Conservation (phyloP, 2,329 filamentous ascomycete genomes). For the Neofusicoccum ribis region DNA sequence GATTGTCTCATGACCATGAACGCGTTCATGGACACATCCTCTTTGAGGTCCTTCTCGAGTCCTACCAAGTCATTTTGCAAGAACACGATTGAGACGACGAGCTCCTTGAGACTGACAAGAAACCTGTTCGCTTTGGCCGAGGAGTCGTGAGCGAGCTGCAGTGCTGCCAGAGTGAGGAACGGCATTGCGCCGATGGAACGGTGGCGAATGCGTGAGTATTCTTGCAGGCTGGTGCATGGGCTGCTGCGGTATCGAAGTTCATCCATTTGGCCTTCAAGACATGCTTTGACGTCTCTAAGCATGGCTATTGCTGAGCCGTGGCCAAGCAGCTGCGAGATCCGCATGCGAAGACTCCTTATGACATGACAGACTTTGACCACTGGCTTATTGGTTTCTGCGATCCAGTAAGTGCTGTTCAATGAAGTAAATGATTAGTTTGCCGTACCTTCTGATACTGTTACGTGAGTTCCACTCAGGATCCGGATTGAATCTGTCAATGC, state of each 20-base stretch:
- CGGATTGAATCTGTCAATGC: background rate
- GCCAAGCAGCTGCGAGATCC: background rate
- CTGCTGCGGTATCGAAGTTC: background rate
- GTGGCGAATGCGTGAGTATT: background rate
- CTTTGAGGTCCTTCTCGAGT: slow-evolving; percentile 17
- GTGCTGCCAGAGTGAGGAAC: background rate
- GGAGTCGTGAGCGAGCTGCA: background rate
- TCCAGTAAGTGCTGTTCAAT: background rate
- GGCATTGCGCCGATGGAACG: background rate
- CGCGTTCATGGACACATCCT: slow-evolving; percentile 13
- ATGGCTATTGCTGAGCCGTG: background rate
- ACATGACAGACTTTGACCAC: background rate
- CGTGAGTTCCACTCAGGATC: background rate
- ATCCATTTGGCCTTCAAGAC: background rate
- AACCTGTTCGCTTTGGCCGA: background rate
- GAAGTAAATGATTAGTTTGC: background rate
- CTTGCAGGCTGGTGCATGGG: background rate
- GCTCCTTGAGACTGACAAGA: background rate
- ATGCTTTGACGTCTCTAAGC: background rate
- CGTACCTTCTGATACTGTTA: background rate
- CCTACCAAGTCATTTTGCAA: slow-evolving; percentile 23
- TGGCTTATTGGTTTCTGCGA: background rate
- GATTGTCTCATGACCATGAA: slow-evolving; percentile 8
- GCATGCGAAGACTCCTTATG: background rate
- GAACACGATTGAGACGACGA: slow-evolving; percentile 17